Percentiles rank a stretch among this genome's conserved stretches.
Evolutionary conservation across 2,329 filamentous ascomycete species (phyloP).

Genomic region (Colletotrichum tabaci): DNA sequence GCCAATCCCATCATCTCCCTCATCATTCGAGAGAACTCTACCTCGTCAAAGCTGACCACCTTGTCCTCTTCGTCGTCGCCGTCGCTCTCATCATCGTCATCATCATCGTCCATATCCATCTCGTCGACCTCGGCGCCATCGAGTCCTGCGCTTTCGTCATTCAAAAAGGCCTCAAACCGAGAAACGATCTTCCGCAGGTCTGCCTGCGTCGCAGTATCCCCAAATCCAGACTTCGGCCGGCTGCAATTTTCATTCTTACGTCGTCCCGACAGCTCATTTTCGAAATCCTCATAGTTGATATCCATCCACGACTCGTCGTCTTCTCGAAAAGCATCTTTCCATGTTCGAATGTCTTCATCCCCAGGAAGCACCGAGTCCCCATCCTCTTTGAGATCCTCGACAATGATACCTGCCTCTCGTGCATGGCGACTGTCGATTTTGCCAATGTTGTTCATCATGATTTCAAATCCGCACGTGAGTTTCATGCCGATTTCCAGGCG

Average conservation of each 20-base stretch:
- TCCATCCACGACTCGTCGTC: slow-evolving; percentile 94
- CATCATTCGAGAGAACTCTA: slow-evolving; percentile 90
- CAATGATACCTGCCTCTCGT: slow-evolving; percentile 81
- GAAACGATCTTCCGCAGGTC: slow-evolving; percentile 93
- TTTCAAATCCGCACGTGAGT: slow-evolving; percentile 90
- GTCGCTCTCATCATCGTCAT: slow-evolving; percentile 66
- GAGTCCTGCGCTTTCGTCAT: slow-evolving; percentile 84
- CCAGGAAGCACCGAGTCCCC: slow-evolving; percentile 77
- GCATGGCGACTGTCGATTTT: slow-evolving; percentile 78
- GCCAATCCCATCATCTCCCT: slow-evolving; percentile 87
- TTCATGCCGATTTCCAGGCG: slow-evolving; percentile 88
- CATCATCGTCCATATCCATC: slow-evolving; percentile 72
- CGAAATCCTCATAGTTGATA: slow-evolving; percentile 91
- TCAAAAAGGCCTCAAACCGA: slow-evolving; percentile 92
- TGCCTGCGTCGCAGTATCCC: slow-evolving; percentile 77
- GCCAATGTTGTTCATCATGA: slow-evolving; percentile 79
- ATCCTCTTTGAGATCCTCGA: slow-evolving; percentile 82
- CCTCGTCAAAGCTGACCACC: slow-evolving; percentile 86
- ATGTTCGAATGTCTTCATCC: slow-evolving; percentile 79
- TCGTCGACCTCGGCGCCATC: slow-evolving; percentile 84
- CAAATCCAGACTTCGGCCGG: slow-evolving; percentile 64
- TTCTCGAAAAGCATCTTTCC: slow-evolving; percentile 74
- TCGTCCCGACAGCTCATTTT: slow-evolving; percentile 77
- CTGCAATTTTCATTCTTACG: neutral
- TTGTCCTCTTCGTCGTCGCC: slow-evolving; percentile 78